phyloP scores from a whole-genome alignment of 192 early-diverging fungal species.

The Coemansia sp. region DNA sequence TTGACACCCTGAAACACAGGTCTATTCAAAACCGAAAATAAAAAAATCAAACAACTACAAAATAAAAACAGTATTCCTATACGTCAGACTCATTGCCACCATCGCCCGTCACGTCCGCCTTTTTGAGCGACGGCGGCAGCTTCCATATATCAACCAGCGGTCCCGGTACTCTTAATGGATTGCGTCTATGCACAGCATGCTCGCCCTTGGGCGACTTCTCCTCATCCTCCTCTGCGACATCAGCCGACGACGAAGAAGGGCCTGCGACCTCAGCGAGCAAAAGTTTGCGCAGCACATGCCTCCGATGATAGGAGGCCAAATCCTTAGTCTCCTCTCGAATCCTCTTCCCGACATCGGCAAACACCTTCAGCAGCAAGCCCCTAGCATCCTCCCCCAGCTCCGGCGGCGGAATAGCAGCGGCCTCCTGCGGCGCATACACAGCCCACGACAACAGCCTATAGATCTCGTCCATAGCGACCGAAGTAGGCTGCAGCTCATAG shows the following conservation, averaged over 20 bases:
- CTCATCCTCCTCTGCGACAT: conserved; percentile 5
- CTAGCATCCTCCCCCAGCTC: conserved; percentile 28
- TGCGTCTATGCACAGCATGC: conserved; percentile 20
- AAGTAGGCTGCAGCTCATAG: conserved; percentile 27
- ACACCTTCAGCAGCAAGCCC: conserved; percentile 28
- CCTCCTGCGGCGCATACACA: conserved; percentile 24
- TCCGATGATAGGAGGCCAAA: conserved; percentile 47
- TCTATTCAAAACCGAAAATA: neutral
- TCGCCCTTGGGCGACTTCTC: conserved; percentile 3
- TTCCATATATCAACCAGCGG: conserved; percentile 53
- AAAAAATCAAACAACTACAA: neutral
- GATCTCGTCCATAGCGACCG: conserved; percentile 25
- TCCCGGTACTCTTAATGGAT: conserved; percentile 43
- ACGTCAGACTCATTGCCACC: neutral
- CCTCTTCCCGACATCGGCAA: conserved; percentile 36
- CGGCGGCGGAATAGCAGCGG: conserved; percentile 10
- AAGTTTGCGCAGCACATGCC: conserved; percentile 47
- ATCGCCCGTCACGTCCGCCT: neutral
- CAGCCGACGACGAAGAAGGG: neutral
- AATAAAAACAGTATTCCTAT: neutral
- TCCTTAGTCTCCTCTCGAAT: conserved; percentile 49
- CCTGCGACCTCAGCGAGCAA: conserved; percentile 17
- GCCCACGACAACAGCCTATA: conserved; percentile 45
- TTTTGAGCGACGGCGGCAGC: conserved; percentile 19
- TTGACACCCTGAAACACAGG: too few species aligned